Evolutionary conservation across 768 basidiomycete genomes (phyloP).

Genomic region (Kwoniella bestiolae): DNA sequence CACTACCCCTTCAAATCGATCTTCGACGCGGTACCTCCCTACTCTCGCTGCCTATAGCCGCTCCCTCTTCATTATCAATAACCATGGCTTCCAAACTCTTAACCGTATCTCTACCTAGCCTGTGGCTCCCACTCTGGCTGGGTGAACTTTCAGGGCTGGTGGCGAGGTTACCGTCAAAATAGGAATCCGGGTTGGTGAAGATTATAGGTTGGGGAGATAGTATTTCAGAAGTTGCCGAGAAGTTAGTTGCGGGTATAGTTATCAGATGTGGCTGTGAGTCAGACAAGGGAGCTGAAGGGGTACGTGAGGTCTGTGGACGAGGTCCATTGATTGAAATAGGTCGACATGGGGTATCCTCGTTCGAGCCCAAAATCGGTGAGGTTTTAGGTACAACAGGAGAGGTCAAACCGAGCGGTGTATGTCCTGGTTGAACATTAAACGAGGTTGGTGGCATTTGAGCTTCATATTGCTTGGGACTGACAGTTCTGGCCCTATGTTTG

Average conservation of each 20-base stretch:
- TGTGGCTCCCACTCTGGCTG: not conserved
- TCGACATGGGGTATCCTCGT: too few relatives aligned
- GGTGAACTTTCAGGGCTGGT: not conserved
- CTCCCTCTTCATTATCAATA: not conserved
- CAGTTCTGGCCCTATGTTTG: not conserved
- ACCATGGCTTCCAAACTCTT: not conserved
- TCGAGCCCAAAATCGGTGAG: too few relatives aligned
- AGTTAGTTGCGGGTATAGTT: not conserved
- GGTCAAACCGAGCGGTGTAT: too few relatives aligned
- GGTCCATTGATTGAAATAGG: not conserved
- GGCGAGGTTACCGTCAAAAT: not conserved
- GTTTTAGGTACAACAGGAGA: too few relatives aligned
- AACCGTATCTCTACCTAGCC: not conserved
- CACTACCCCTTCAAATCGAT: slow-evolving; percentile 2
- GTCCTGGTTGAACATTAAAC: too few relatives aligned
- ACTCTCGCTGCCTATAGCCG: not conserved
- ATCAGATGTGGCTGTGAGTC: not conserved
- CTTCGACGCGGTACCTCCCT: not conserved
- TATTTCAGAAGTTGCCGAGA: not conserved
- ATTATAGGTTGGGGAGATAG: not conserved
- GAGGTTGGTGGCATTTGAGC: too few relatives aligned
- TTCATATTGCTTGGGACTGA: not conserved
- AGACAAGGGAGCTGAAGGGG: not conserved
- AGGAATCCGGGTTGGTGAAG: not conserved
- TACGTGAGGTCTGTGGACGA: too few relatives aligned